Base-by-base conservation (phyloP, 108 stramenopile genomes). In the Craspedostauros australis region DNA sequence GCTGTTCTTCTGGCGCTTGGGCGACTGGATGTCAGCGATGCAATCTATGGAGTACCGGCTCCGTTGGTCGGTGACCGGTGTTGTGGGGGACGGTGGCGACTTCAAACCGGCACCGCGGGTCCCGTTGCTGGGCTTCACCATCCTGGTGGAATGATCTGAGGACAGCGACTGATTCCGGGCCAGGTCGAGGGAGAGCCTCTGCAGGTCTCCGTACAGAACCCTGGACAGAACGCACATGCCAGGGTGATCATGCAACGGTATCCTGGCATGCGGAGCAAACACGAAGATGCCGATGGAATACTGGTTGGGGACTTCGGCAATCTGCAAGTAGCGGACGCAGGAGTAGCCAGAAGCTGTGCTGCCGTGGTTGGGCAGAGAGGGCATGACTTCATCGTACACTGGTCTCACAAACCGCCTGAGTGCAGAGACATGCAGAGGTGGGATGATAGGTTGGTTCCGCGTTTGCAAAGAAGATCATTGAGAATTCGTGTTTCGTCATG, bases 171-270 rank as follows among this genome's bases (percentile, higher is more conserved):
- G 47, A 12, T 49, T 43, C 20, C 66, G 65, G n/a, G 77, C 46
- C 26, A 94, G 61, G 78, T 92, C 90, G 51, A 80, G 80, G 25
- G 81, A 79, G 23, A 54, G 43, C 1, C 92, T 82, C 58, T 73
- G 47, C 43, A 97, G 40, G 41, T 82, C 81, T 9, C 96, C 96
- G 51, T 91, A 94, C 8, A 97, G 61, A 5, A 97, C 75, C 37
- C 89, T 73, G 26, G 78, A 85, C 15, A 95, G 46, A 0, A 97
- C 96, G 39, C 80, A 85, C 96, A 97, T 97, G 37, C 74, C 67
- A 4, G 95, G 95, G 63, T 97, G 96, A 72, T 97, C 95, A 55
- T 97, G 96, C 5, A 95, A 60, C 0, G 96, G 96, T 36, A 97
- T 97, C 37, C 72, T 50, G 16, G 86, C 74, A 29, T 73, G 51